Conservation (phyloP, 768 basidiomycete genomes). For the Symmetrospora coprosmae region DNA sequence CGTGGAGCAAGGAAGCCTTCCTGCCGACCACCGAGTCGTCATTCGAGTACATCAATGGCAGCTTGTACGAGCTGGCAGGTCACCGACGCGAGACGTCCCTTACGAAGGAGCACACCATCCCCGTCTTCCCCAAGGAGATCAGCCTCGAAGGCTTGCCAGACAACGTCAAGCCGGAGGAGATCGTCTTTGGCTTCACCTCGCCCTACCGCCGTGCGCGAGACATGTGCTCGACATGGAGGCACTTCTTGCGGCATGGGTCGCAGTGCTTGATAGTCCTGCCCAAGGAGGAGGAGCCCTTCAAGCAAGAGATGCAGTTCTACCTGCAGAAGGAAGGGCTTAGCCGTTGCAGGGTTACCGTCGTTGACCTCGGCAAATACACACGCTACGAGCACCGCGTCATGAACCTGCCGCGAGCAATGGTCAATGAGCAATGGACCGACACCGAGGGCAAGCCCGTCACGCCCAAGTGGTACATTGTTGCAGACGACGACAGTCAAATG, state of each 20-base stretch:
- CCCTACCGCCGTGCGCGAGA: conserved; percentile 2
- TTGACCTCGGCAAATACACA: conserved; percentile 19
- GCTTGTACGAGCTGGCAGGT: neutral
- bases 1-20: neutral
- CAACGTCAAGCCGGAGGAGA: conserved; percentile 9
- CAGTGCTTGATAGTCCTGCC: conserved; percentile 26
- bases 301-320: conserved; percentile 10
- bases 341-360: conserved; percentile 10
- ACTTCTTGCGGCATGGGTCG: conserved; percentile 10
- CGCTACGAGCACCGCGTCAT: conserved; percentile 31
- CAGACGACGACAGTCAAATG: conserved; percentile 31
- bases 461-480: conserved; percentile 29
- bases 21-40: neutral
- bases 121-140: neutral
- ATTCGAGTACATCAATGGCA: neutral
- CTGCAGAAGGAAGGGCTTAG: conserved; percentile 5
- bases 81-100: neutral
- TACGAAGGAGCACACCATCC: neutral
- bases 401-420: conserved; percentile 26
- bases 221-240: conserved; percentile 12
- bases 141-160: neutral
- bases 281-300: conserved; percentile 16
- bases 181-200: conserved; percentile 17
- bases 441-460: neutral
- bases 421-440: neutral